Conservation (phyloP, 2,329 filamentous ascomycete genomes). For the Aaosphaeria pasadenensis region DNA sequence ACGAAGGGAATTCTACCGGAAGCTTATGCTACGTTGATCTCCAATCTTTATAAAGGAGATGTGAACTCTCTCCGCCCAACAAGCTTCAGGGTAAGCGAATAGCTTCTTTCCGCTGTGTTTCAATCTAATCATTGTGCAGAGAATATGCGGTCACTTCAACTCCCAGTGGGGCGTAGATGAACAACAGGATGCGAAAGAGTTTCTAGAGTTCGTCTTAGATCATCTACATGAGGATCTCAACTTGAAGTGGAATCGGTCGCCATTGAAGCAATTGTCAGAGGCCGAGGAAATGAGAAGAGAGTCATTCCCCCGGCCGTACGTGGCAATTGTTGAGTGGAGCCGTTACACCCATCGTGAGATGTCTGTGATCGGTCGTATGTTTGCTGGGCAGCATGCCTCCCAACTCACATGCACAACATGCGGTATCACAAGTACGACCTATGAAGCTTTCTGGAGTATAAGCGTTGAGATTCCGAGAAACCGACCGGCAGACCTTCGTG, state of each 20-base stretch:
- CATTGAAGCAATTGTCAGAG: slow-evolving; percentile 56
- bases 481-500: slow-evolving; percentile 59
- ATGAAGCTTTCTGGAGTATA: slow-evolving; percentile 68
- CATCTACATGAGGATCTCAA: slow-evolving; percentile 87
- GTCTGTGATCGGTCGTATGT: slow-evolving; percentile 77
- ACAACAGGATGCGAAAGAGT: slow-evolving; percentile 92
- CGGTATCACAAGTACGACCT: slow-evolving; percentile 62
- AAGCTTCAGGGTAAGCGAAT: slow-evolving; percentile 41
- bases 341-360: slow-evolving; percentile 66
- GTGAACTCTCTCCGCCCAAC: slow-evolving; percentile 44
- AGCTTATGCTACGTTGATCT: slow-evolving; percentile 59
- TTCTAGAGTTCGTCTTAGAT: slow-evolving; percentile 77
- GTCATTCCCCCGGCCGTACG: slow-evolving; percentile 58
- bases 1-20: slow-evolving; percentile 62
- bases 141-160: slow-evolving; percentile 63
- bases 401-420: slow-evolving; percentile 61
- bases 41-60: slow-evolving; percentile 62
- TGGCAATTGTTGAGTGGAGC: slow-evolving; percentile 72
- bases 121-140: slow-evolving; percentile 33
- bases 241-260: slow-evolving; percentile 57
- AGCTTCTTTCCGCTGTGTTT: not conserved
- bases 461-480: slow-evolving; percentile 67
- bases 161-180: slow-evolving; percentile 67
- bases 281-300: slow-evolving; percentile 61
- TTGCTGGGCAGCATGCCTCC: slow-evolving; percentile 68